These are phyloP conservation scores for Coccomyxa sp. DNA, from an alignment of 139 green algal species.

Conservation along the genomic window DNA sequence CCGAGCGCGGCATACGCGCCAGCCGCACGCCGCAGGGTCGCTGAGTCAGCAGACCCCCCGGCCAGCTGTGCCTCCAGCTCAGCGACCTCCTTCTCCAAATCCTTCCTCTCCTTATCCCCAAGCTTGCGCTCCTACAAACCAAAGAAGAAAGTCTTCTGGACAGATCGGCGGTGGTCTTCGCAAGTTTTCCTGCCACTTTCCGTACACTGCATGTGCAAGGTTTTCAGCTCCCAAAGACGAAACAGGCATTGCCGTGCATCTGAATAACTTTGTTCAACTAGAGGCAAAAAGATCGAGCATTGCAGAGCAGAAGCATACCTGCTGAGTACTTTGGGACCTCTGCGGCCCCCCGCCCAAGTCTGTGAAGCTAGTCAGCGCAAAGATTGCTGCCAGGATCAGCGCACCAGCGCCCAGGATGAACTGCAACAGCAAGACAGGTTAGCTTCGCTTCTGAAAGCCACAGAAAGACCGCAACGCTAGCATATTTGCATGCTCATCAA, in stretches of 20 bases:
- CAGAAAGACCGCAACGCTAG: no score
- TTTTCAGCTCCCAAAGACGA: neutral
- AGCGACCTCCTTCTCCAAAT: conserved; percentile 5
- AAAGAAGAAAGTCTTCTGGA: neutral
- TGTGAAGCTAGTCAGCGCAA: neutral
- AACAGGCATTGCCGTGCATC: neutral
- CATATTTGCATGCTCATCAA: no score
- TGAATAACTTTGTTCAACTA: neutral
- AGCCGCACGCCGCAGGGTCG: conserved; percentile 10
- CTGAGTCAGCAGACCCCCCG: neutral
- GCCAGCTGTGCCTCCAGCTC: conserved; percentile 12
- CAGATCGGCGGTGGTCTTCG: neutral
- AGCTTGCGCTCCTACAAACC: neutral
- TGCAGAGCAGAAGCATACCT: neutral
- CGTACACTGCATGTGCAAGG: neutral
- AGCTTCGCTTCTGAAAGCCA: no score
- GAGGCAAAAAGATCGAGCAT: neutral
- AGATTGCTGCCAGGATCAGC: neutral
- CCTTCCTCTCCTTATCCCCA: conserved; percentile 1
- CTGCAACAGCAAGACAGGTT: no score
- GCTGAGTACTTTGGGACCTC: neutral
- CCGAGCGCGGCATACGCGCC: conserved; percentile 19
- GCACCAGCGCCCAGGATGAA: neutral
- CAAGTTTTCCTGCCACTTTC: neutral
- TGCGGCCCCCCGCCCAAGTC: neutral